Evolutionary conservation across 495 filamentous ascomycete species (phyloP), one percentile per base, ranked within the genome.

Genomic region (Antarctomyces pellizariae): DNA sequence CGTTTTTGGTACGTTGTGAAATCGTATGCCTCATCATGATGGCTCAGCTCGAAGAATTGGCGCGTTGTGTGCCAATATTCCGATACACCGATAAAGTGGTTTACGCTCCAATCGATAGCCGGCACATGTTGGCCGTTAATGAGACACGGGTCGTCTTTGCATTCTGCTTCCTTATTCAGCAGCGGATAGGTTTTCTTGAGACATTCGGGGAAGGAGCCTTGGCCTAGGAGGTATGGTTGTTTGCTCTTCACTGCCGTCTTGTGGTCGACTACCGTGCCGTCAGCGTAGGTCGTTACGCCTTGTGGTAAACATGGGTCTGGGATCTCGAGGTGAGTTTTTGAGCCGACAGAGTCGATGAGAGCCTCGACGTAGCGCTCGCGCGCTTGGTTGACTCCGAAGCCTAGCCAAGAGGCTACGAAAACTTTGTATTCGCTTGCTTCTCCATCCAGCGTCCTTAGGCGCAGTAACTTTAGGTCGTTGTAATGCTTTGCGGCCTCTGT

Each of bases 51-150:
- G 39, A 95, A 93, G 1, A 93, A 68, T 25, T 89, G 79, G 41
- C 93, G 84, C 0, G 86, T 99, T 0, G 84, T 92, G 50, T 99
- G 86, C 86, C 86, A 99, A 44, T 90, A 99, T 43, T 99, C 86
- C 10, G 82, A 92, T 29, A 99, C 84, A 5, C 86, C 86, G 14
- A 99, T 71, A 41, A 99, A 99, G 43, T 95, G 86, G 34, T 99
- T 99, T 20, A 99, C 71, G 28, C 86, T 72, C 42, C 95, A 99
- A 46, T 99, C 86, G 29, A 99, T 93, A 1, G 84, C 80, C 0
- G 86, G 86, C 2, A 82, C 78, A 41, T 95, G 82, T 24, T 79
- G 62, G 0, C 89, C 77, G 33, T 86, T 71, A 12, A 99, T 53
- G 18, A 99, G 52, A 46, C 86, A 99, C 0, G 86, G 89, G 9